These are phyloP conservation scores for Sphaerobolus stellatus DNA, from an alignment of 1,284 basidiomycete genomes.

Conservation along the genomic window DNA sequence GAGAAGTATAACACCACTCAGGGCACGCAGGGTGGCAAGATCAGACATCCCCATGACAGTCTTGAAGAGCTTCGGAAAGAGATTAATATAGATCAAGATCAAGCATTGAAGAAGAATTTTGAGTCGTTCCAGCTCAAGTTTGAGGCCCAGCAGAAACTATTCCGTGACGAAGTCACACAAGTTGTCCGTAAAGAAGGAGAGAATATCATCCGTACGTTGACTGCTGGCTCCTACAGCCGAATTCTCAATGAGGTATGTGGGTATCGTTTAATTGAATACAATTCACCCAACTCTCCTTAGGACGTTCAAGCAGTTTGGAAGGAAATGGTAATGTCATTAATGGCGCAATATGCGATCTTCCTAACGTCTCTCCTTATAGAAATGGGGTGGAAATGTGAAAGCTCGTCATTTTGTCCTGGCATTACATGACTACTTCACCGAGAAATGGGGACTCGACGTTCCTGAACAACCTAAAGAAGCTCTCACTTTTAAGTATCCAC, in stretches of 20 bases:
- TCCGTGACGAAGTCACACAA: conserved; percentile 25
- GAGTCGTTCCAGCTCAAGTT: conserved; percentile 39
- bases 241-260: conserved; percentile 37
- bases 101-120: conserved; percentile 36
- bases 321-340: conserved; percentile 25
- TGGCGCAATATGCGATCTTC: background rate
- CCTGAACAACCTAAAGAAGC: background rate
- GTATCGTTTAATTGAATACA: background rate
- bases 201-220: conserved; percentile 34
- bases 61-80: conserved; percentile 18
- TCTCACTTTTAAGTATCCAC: too few relatives aligned
- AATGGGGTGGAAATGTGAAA: conserved; percentile 44
- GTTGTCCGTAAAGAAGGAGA: conserved; percentile 32
- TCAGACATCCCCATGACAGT: background rate
- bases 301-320: conserved; percentile 31
- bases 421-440: conserved; percentile 39
- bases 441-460: conserved; percentile 21
- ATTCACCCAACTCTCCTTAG: background rate
- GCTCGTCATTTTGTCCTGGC: conserved; percentile 42
- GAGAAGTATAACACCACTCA: background rate
- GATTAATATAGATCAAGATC: conserved; percentile 37
- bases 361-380: conserved; percentile 20
- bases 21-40: background rate
- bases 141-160: conserved; percentile 37
- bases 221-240: conserved; percentile 35